Conservation (phyloP, 768 basidiomycete genomes). For the Pisolithus microcarpus region DNA sequence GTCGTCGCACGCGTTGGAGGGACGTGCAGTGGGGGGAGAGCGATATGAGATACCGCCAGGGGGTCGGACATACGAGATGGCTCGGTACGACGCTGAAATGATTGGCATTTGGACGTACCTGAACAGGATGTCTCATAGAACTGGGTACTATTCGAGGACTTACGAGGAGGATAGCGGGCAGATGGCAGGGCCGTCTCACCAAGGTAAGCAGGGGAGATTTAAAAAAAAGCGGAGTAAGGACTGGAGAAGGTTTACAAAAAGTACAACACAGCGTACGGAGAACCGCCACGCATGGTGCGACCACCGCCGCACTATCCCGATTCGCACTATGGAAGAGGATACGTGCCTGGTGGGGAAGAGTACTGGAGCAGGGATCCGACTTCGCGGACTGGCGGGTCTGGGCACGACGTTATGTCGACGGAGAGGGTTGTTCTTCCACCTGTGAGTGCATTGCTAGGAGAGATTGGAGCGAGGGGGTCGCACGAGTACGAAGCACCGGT, state of each 20-base stretch:
- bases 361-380: constrained; percentile 9
- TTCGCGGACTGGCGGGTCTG: constrained; percentile 10
- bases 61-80: constrained; percentile 18
- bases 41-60: constrained; percentile 12
- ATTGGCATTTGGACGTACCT: constrained; percentile 4
- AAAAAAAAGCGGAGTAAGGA: background rate
- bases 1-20: constrained; percentile 2
- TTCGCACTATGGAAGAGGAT: constrained; percentile 18
- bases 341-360: constrained; percentile 18
- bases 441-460: constrained; percentile 19
- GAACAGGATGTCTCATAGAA: background rate
- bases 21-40: constrained; percentile 15
- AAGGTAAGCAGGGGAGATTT: constrained; percentile 11
- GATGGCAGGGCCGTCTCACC: constrained; percentile 7
- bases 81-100: constrained; percentile 10
- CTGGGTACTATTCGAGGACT: background rate
- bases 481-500: constrained; percentile 19
- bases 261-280: constrained; percentile 12
- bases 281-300: constrained; percentile 11
- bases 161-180: constrained; percentile 8
- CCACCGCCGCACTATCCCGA: constrained; percentile 13
- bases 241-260: constrained; percentile 16
- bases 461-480: constrained; percentile 14
- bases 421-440: constrained; percentile 23
- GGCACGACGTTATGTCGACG: too few species aligned